Percentiles rank a stretch among this genome's conserved stretches.
These are phyloP conservation scores for Fusarium oxysporum DNA, from an alignment of 2,329 filamentous ascomycete species.

Conservation along the genomic window DNA sequence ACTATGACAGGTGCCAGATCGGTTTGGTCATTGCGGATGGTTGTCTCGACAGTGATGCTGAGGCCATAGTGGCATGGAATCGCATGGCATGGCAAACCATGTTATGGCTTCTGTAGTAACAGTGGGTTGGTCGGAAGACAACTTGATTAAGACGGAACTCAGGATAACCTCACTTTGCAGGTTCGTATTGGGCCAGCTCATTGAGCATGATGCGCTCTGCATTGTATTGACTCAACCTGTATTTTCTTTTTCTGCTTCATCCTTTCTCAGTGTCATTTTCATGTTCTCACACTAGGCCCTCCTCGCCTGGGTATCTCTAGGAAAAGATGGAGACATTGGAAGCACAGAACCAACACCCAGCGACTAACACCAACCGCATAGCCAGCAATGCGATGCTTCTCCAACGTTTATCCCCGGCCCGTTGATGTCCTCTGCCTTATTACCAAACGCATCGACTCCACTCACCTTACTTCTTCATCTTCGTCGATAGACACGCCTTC, in stretches of 20 bases:
- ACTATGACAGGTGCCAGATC: slow-evolving; percentile 42
- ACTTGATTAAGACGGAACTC: slow-evolving; percentile 22
- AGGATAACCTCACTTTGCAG: slow-evolving; percentile 31
- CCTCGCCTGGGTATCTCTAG: slow-evolving; percentile 17
- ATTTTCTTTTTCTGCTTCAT: slow-evolving; percentile 25
- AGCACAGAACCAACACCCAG: slow-evolving; percentile 17
- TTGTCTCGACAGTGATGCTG: slow-evolving; percentile 29
- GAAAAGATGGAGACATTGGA: slow-evolving; percentile 26
- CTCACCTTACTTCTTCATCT: slow-evolving; percentile 35
- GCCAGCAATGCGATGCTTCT: slow-evolving; percentile 30
- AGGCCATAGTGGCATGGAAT: slow-evolving; percentile 33
- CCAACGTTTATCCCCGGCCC: slow-evolving; percentile 36
- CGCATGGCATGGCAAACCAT: slow-evolving; percentile 15
- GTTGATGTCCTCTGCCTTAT: slow-evolving; percentile 46
- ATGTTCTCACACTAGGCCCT: background rate
- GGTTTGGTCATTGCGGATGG: slow-evolving; percentile 14
- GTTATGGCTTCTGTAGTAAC: slow-evolving; percentile 18
- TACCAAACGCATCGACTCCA: slow-evolving; percentile 43
- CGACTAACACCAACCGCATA: slow-evolving; percentile 17
- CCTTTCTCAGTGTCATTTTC: slow-evolving; percentile 5
- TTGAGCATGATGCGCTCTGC: slow-evolving; percentile 30
- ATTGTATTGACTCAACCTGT: slow-evolving; percentile 23
- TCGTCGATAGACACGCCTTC: slow-evolving; percentile 20
- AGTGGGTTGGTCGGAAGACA: slow-evolving; percentile 10
- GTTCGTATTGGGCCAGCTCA: slow-evolving; percentile 26